Percentiles rank a stretch among this genome's conserved stretches.
phyloP scores from a whole-genome alignment of 148 eudicot genomes.

The Silene uniflora region DNA sequence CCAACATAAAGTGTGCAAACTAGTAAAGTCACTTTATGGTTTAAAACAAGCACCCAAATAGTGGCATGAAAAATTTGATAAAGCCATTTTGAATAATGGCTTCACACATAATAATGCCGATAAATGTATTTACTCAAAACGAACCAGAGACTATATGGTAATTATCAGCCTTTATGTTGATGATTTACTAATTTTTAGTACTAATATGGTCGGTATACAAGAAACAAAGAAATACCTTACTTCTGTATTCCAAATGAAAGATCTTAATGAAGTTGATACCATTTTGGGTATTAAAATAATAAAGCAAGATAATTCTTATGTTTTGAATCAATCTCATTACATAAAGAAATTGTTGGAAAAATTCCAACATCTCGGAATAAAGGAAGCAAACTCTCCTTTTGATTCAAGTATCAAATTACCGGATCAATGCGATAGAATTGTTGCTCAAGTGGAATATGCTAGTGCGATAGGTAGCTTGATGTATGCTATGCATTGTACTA shows the following conservation, averaged over 20 bases:
- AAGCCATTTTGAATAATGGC: not conserved
- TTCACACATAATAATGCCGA: not conserved
- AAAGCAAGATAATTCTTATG: not conserved
- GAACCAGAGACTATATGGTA: not conserved
- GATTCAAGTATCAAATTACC: not conserved
- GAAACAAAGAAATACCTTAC: not conserved
- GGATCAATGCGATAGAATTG: not conserved
- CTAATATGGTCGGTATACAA: not conserved
- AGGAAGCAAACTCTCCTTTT: not conserved
- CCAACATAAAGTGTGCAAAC: not conserved
- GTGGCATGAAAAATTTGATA: conserved; percentile 4
- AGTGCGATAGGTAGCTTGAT: conserved; percentile 7
- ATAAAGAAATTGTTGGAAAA: not conserved
- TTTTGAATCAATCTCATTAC: not conserved
- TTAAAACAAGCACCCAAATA: not conserved
- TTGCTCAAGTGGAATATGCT: conserved; percentile 1
- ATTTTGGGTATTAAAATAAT: conserved; percentile 1
- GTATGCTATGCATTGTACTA: conserved; percentile 8
- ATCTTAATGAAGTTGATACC: conserved; percentile 9
- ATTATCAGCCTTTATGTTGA: not conserved
- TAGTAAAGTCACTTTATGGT: not conserved
- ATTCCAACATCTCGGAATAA: not conserved
- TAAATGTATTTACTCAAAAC: not conserved
- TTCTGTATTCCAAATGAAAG: conserved; percentile 3
- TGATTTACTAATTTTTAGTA: not conserved